phyloP scores from a whole-genome alignment of 2,329 filamentous ascomycete genomes.

The Sclerotinia glacialis region DNA sequence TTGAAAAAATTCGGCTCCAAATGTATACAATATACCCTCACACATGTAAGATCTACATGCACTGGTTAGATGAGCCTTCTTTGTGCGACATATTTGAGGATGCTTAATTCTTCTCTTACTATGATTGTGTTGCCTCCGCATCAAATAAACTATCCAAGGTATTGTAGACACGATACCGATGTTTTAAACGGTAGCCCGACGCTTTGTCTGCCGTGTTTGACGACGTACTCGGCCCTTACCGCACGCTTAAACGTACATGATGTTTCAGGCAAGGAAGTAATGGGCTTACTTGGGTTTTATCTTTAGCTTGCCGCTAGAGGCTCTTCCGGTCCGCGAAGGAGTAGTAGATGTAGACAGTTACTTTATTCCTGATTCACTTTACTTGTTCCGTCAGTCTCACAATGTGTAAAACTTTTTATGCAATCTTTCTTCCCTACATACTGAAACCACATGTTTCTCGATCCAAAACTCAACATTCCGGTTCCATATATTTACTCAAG shows the following conservation, averaged over 20 bases:
- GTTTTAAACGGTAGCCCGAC: background rate
- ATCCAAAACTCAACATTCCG: background rate
- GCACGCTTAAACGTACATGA: background rate
- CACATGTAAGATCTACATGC: background rate
- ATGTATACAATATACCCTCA: background rate
- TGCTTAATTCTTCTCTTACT: background rate
- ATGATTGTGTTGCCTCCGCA: background rate
- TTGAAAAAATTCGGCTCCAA: background rate
- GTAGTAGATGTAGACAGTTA: background rate
- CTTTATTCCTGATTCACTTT: background rate
- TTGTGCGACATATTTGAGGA: background rate
- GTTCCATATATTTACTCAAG: background rate
- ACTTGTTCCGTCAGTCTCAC: no score
- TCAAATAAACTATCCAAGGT: background rate
- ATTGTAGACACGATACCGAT: background rate
- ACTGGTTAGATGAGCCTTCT: background rate
- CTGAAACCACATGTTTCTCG: background rate
- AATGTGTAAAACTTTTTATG: background rate
- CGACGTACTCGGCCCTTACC: background rate
- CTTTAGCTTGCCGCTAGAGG: background rate
- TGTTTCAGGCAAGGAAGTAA: background rate
- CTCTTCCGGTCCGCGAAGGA: background rate
- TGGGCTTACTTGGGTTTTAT: background rate
- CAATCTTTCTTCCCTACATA: background rate
- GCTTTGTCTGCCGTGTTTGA: no score